Base-by-base conservation (phyloP, 306 rosid species). In the Malus orientalis region DNA sequence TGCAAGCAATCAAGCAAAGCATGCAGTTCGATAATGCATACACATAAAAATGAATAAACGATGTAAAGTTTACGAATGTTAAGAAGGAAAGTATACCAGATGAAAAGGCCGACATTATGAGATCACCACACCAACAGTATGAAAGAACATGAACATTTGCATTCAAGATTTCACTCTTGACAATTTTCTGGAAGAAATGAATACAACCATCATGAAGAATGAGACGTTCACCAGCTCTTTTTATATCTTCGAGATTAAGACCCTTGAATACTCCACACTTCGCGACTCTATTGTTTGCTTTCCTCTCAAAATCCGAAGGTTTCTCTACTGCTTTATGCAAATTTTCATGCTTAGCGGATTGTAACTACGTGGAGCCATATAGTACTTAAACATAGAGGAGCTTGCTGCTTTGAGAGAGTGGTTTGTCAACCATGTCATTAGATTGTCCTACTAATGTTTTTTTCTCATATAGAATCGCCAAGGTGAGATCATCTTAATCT, bases 51-150 rank as follows among this genome's bases (percentile, higher is more conserved):
- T 22, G 1, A 66, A 22, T 19, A 3, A 20, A 23, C 70, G 44
- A 36, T 27, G 4, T 6, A 59, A 38, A 42, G 53, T 53, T 30
- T 2, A 65, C 3, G 67, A 69, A 25, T 42, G 30, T 53, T 71
- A 69, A 79, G 58, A 36, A 51, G 68, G 67, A 65, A 77, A 83
- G 70, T 77, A 82, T 85, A 96, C 99, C 98, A 84, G 96, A 78
- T 68, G 87, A 91, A 84, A 96, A 89, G 76, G 93, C 86, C 63
- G 99, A 93, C 69, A 93, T 87, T 45, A 96, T 93, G 81, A 96
- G 94, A 84, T 93, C 99, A 69, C 88, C 97, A 18, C 98, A 96
- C 99, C 99, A 96, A 88, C 99, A 96, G 81, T 91, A 96, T 14
- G 98, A 96, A 75, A 96, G 94, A 81, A 96, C 81, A 84, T 96